Evolutionary conservation across 495 filamentous ascomycete species (phyloP).

Genomic region (Ramalina peruviana): DNA sequence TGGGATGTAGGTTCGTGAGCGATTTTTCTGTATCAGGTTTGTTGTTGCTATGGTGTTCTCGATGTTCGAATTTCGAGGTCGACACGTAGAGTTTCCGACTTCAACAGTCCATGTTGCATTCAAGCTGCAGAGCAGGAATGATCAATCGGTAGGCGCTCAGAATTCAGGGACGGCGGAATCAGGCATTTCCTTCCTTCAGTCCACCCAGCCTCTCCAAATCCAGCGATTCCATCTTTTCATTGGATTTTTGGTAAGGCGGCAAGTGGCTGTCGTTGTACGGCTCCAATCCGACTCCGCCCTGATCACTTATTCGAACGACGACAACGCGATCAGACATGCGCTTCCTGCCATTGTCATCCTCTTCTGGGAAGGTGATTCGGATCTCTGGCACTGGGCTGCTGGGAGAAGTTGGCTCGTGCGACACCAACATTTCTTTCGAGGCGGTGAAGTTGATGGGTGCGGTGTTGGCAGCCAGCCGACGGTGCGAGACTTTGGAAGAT

Average conservation of each 20-base stretch:
- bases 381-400: slow-evolving; percentile 88
- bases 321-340: slow-evolving; percentile 75
- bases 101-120: not conserved
- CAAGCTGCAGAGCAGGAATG: not conserved
- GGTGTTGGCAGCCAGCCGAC: slow-evolving; percentile 55
- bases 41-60: too few relatives aligned
- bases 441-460: slow-evolving; percentile 59
- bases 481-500: slow-evolving; percentile 28
- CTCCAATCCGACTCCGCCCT: slow-evolving; percentile 69
- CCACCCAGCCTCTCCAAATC: slow-evolving; percentile 93
- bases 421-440: slow-evolving; percentile 53
- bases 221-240: slow-evolving; percentile 73
- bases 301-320: slow-evolving; percentile 84
- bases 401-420: slow-evolving; percentile 60
- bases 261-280: slow-evolving; percentile 64
- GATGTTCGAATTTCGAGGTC: too few relatives aligned
- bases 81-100: too few relatives aligned
- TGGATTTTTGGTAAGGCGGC: slow-evolving; percentile 73
- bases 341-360: slow-evolving; percentile 77
- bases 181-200: slow-evolving; percentile 49
- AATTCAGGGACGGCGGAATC: too few relatives aligned
- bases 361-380: slow-evolving; percentile 95
- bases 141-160: too few relatives aligned
- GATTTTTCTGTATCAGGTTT: too few relatives aligned
- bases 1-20: too few relatives aligned